Evolutionary conservation across 257 asterid genomes (phyloP).

Genomic region (Plantago ovata): DNA sequence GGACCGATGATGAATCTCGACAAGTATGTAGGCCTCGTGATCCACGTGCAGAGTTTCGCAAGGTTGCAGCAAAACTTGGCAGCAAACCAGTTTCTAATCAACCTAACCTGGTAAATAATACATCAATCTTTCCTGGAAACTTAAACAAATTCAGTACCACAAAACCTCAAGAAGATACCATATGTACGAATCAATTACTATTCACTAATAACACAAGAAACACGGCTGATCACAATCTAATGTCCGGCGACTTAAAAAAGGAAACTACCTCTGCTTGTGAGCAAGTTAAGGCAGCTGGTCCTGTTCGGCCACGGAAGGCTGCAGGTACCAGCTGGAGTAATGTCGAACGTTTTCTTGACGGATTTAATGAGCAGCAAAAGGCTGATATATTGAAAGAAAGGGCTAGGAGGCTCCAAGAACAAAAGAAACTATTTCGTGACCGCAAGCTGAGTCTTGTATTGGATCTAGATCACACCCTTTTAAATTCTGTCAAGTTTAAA

Average conservation of each 20-base stretch:
- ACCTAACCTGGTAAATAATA: slow-evolving; percentile 34
- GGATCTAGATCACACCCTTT: slow-evolving; percentile 95
- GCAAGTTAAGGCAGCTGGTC: slow-evolving; percentile 40
- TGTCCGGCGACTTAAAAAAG: slow-evolving; percentile 40
- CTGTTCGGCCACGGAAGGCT: slow-evolving; percentile 62
- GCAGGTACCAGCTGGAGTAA: slow-evolving; percentile 72
- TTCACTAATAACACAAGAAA: slow-evolving; percentile 66
- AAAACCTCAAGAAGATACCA: slow-evolving; percentile 69
- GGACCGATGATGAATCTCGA: slow-evolving; percentile 69
- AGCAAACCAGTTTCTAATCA: slow-evolving; percentile 43
- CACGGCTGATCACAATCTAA: slow-evolving; percentile 61
- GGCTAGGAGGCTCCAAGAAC: slow-evolving; percentile 88
- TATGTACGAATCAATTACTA: slow-evolving; percentile 17
- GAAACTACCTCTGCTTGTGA: slow-evolving; percentile 38
- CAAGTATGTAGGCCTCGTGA: slow-evolving; percentile 83
- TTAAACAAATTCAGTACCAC: slow-evolving; percentile 27
- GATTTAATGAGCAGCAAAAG: slow-evolving; percentile 79
- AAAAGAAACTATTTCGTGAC: slow-evolving; percentile 77
- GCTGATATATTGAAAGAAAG: slow-evolving; percentile 92
- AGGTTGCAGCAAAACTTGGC: slow-evolving; percentile 39
- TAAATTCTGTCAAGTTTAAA: slow-evolving; percentile 92
- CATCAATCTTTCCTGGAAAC: slow-evolving; percentile 30
- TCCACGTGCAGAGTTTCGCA: slow-evolving; percentile 82
- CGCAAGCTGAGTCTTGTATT: slow-evolving; percentile 91
- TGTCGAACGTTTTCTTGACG: slow-evolving; percentile 84